Evolutionary conservation across 257 asterid species (phyloP).

Genomic region (Solanum bukasovii): DNA sequence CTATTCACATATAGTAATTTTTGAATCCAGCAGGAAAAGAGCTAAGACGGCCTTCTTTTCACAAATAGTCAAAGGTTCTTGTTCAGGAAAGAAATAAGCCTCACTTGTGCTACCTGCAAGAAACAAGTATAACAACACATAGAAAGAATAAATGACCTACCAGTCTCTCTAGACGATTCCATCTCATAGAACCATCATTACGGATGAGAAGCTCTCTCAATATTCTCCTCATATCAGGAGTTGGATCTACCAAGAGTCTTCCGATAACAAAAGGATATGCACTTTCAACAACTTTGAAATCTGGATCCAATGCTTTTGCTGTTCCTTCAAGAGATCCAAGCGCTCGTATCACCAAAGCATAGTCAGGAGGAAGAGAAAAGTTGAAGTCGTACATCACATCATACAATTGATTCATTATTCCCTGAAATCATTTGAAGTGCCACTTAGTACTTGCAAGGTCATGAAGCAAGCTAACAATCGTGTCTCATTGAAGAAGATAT

Average conservation of each 20-base stretch:
- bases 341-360: constrained; percentile 90
- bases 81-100: neutral
- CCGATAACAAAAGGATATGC: constrained; percentile 97
- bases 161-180: constrained; percentile 93
- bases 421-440: constrained; percentile 34
- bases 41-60: neutral
- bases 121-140: neutral
- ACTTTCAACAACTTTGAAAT: constrained; percentile 92
- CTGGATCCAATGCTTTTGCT: constrained; percentile 91
- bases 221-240: constrained; percentile 95
- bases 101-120: neutral
- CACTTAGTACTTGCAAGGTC: neutral
- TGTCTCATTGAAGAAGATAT: neutral
- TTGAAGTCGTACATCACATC: constrained; percentile 85
- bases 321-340: constrained; percentile 99
- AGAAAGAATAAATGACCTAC: constrained; percentile 24
- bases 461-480: neutral
- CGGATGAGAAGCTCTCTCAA: constrained; percentile 83
- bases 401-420: constrained; percentile 80
- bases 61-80: neutral
- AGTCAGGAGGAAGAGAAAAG: constrained; percentile 98
- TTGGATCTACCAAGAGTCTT: constrained; percentile 79
- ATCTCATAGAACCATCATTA: constrained; percentile 87
- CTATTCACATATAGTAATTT: neutral
- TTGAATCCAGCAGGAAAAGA: neutral